phyloP scores from a whole-genome alignment of 768 basidiomycete genomes.

The Tremella mesenterica region DNA sequence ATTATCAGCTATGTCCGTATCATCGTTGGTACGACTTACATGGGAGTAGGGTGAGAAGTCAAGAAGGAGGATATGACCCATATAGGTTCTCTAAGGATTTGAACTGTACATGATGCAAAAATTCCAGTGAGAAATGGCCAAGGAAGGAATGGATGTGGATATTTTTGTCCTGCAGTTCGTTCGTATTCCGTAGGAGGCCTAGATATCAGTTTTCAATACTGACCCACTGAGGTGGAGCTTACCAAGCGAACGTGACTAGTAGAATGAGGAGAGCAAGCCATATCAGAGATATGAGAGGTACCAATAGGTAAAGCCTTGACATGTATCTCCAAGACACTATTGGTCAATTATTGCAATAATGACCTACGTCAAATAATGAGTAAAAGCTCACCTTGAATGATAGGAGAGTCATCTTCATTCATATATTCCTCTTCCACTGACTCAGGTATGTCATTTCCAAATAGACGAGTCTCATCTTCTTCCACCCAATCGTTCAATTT shows the following conservation, averaged over 20 bases:
- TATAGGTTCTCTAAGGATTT: slow-evolving; percentile 31
- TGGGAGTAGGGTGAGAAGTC: slow-evolving; percentile 13
- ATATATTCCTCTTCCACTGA: slow-evolving; percentile 18
- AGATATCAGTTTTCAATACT: not conserved
- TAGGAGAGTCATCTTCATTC: slow-evolving; percentile 16
- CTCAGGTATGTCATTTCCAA: not conserved
- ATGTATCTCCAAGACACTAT: slow-evolving; percentile 37
- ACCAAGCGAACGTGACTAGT: slow-evolving; percentile 40
- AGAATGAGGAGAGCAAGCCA: slow-evolving; percentile 22
- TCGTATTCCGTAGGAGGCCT: slow-evolving; percentile 41
- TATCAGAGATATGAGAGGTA: slow-evolving; percentile 33
- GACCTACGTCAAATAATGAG: not conserved
- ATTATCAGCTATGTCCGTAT: not conserved
- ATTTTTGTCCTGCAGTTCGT: slow-evolving; percentile 30
- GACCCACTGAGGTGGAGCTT: slow-evolving; percentile 3
- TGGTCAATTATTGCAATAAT: too few species aligned
- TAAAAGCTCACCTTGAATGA: slow-evolving; percentile 25
- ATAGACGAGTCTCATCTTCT: not conserved
- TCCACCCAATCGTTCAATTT: not conserved
- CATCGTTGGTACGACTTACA: slow-evolving; percentile 10
- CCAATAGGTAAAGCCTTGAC: slow-evolving; percentile 33
- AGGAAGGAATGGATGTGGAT: slow-evolving; percentile 37
- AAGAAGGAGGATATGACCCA: slow-evolving; percentile 21
- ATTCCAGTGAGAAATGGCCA: slow-evolving; percentile 37
- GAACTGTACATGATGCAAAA: slow-evolving; percentile 37